Percentiles rank a stretch among this genome's conserved stretches.
Conservation (phyloP, 73 alveolate species). For the Paramecium caudatum region DNA sequence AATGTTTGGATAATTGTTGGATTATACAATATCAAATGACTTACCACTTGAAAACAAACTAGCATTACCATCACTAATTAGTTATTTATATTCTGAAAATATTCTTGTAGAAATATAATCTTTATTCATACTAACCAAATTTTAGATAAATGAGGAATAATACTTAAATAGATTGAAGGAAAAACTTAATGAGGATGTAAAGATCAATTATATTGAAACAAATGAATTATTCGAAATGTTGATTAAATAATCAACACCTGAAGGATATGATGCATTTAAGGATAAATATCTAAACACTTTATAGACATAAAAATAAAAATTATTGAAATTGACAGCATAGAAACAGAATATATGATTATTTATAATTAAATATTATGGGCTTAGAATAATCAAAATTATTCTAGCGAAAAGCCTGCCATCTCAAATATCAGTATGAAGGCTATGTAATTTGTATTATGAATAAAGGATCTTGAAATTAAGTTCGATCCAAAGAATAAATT, state of each 20-base stretch:
- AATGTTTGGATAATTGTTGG: background rate
- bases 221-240: constrained; percentile 31
- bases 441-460: background rate
- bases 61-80: constrained; percentile 12
- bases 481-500: background rate
- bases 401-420: constrained; percentile 17
- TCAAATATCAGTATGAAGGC: background rate
- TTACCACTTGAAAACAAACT: background rate
- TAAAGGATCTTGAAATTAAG: background rate
- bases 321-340: background rate
- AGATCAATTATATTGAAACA: background rate
- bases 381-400: constrained; percentile 10
- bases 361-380: constrained; percentile 5
- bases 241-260: background rate
- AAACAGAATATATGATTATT: background rate
- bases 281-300: background rate
- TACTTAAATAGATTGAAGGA: background rate
- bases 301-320: constrained; percentile 8
- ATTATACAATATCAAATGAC: constrained; percentile 13
- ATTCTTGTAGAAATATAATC: constrained; percentile 19
- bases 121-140: background rate
- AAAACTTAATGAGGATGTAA: background rate
- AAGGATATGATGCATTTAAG: background rate
- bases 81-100: background rate
- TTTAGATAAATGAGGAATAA: background rate